Base-by-base conservation (phyloP, 257 asterid genomes). In the Fraxinus quadrangulata region DNA sequence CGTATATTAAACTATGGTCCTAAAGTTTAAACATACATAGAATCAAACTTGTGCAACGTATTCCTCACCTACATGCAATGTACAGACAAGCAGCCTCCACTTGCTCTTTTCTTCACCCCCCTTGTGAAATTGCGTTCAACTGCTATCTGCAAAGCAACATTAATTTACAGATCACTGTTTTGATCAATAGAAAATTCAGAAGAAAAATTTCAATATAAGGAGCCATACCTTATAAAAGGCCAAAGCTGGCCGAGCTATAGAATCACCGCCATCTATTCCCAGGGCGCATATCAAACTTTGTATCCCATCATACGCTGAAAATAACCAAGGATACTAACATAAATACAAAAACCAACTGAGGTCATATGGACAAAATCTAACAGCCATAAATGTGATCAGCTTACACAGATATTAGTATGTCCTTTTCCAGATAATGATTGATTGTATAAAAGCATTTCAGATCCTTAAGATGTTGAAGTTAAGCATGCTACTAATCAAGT, bases 71-170 rank as follows among this genome's bases (percentile, higher is more conserved):
- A 73, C 97, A 91, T 59, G 88, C 72, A 83, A 91, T 90, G 86
- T 92, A 94, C 75, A 94, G 96, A 85, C 97, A 92, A 76, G 97
- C 88, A 80, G 96, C 97, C 74, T 86, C 90, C 49, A 94, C 97
- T 77, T 84, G 95, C 47, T 90, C 96, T 84, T 84, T 94, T 87
- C 95, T 90, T 76, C 96, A 96, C 34, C 99, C 99, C 87, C 88
- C n/a, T 90, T 40, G 99, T 92, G 85, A 91, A 92, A 78, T 82
- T 83, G 67, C 88, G 89, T 49, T 91, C 97, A 68, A 91, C 71
- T 77, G 92, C 97, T 74, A 89, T 85, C 96, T 94, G 84, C 79
- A 81, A 79, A 79, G 33, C 73, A 82, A 76, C 54, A 70, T 59
- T 56, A 73, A 26, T 77, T 73, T n/a, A 23, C 45, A 8, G 1